phyloP scores from a whole-genome alignment of 352 stramenopile genomes.

The Globisporangium canariense region DNA sequence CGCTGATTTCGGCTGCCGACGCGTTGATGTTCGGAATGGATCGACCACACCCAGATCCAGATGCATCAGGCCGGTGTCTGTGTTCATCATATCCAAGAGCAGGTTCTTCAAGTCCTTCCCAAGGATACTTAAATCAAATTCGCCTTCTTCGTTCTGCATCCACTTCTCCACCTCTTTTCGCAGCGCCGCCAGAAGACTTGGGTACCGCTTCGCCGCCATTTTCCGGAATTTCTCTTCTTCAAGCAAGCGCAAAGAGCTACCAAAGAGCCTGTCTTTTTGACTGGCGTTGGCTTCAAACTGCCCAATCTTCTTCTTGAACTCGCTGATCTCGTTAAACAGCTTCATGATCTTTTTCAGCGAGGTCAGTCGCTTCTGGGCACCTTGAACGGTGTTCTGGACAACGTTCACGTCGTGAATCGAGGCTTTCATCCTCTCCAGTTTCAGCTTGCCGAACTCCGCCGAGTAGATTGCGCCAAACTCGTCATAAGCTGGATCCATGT shows the following conservation, averaged over 20 bases:
- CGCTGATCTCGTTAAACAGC: constrained; percentile 60
- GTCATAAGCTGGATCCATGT: constrained; percentile 49
- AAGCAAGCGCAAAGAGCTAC: constrained; percentile 63
- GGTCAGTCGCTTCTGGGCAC: constrained; percentile 51
- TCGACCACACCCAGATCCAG: constrained; percentile 61
- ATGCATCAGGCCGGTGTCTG: constrained; percentile 81
- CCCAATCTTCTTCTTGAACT: constrained; percentile 73
- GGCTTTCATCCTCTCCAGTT: constrained; percentile 42
- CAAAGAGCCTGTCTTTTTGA: constrained; percentile 71
- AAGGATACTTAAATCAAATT: constrained; percentile 71
- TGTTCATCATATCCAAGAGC: constrained; percentile 80
- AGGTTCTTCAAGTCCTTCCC: constrained; percentile 71
- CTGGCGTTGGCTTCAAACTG: constrained; percentile 72
- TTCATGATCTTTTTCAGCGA: constrained; percentile 83
- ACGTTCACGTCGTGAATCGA: constrained; percentile 39
- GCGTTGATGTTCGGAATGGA: constrained; percentile 27
- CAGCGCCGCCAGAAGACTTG: constrained; percentile 42
- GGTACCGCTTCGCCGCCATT: constrained; percentile 66
- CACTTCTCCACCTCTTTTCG: constrained; percentile 73
- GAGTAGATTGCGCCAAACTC: constrained; percentile 47
- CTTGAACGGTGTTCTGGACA: constrained; percentile 44
- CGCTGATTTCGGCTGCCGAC: constrained; percentile 27
- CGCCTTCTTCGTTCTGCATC: constrained; percentile 63
- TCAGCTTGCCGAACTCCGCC: constrained; percentile 28
- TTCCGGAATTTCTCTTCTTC: constrained; percentile 81